Percentiles rank a stretch among this genome's conserved stretches.
phyloP scores from a whole-genome alignment of 768 basidiomycete species.

The Phanerodontia chrysosporium region DNA sequence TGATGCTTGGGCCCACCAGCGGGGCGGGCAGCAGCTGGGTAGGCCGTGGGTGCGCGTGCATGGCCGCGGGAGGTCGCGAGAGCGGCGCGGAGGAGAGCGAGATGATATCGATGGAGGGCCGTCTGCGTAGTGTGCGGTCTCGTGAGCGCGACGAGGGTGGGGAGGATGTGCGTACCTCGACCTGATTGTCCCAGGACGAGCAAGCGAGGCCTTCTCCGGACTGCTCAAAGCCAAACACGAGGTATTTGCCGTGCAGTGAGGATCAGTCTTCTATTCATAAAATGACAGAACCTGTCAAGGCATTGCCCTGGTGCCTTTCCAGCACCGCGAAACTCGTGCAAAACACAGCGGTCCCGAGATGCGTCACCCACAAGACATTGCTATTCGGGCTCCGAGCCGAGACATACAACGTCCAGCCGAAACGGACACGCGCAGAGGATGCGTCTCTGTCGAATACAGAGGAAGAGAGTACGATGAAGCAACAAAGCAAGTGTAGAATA shows the following conservation, averaged over 20 bases:
- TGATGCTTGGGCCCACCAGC: not conserved
- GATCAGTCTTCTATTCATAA: not conserved
- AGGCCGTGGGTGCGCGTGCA: not conserved
- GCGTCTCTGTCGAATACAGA: not conserved
- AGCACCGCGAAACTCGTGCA: not conserved
- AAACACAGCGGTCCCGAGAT: constrained; percentile 2
- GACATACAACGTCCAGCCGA: not conserved
- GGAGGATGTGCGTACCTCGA: not conserved
- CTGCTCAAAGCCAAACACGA: constrained; percentile 8
- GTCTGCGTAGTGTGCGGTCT: not conserved
- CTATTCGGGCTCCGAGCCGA: not conserved
- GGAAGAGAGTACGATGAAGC: constrained; percentile 12
- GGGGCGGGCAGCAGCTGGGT: not conserved
- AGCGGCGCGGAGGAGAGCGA: not conserved
- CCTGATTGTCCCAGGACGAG: not conserved
- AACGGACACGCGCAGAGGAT: not conserved
- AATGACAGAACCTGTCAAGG: constrained; percentile 5
- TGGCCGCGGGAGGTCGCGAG: not conserved
- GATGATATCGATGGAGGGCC: not conserved
- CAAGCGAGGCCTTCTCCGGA: not conserved
- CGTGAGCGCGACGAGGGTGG: not conserved
- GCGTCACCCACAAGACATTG: not conserved
- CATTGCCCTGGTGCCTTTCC: constrained; percentile 7
- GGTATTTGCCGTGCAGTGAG: constrained; percentile 6
- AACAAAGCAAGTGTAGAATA: constrained; percentile 8